Base-by-base conservation (phyloP, 345 rosid genomes). In the Acer saccharum region DNA sequence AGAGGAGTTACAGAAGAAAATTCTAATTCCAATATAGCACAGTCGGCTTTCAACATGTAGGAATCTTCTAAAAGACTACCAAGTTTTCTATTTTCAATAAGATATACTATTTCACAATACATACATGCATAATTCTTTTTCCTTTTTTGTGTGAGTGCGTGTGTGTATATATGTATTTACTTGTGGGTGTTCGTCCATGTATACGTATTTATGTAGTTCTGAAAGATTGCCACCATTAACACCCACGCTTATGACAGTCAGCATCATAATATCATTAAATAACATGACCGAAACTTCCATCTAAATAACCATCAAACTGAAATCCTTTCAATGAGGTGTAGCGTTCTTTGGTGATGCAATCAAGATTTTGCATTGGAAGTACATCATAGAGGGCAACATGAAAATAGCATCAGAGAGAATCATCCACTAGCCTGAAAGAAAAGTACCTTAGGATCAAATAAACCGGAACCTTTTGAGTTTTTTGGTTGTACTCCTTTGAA, bases 391-490 rank as follows among this genome's bases (percentile, higher is more conserved):
- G 67, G 44, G 43, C 61, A 50, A 32, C 7, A 74, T 17, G 69
- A 73, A 29, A 10, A 80, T 18, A 63, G 16, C 14, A 65, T 46
- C 43, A 61, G 64, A 67, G 66, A 69, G 17, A 62, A 66, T 12
- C 64, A 65, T 29, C 25, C 1, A 43, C 6, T 62, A 21, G 29
- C 73, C 57, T 32, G 57, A 11, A 77, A 76, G 41, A 48, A 79
- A 79, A 80, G 32, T 70, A 89, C 93, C 90, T 73, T 82, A 65
- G 89, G 68, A 77, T 91, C 97, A 81, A 89, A 90, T 71, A 86
- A 68, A 48, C 85, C 74, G 3, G 94, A 89, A 73, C 82, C 69
- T 76, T 71, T 89, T 41, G 88, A 79, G 68, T 54, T 35, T 18
- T 78, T 88, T n/a, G 78, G 80, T 35, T 79, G 84, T 27, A 78